Base-by-base conservation (phyloP, 768 basidiomycete genomes). In the Zangia roseola region DNA sequence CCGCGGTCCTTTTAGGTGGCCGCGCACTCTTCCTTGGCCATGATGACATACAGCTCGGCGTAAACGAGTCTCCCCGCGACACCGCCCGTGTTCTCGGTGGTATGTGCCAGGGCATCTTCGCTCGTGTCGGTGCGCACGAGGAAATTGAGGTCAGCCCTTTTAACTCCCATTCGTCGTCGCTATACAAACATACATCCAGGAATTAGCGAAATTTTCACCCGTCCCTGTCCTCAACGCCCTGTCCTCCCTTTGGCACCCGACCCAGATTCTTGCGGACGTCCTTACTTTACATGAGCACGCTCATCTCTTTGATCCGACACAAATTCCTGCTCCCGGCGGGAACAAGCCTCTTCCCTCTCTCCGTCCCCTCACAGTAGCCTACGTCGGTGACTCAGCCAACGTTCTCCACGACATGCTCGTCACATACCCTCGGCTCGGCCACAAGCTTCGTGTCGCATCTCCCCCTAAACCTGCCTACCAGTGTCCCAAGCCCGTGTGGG, bases 351-450 rank as follows among this genome's bases (percentile, higher is more conserved):
- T 87, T 2, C 73, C 80, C 3, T 67, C 71, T 1, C 76, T 97
- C 23, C 80, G 79, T 1, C 86, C 93, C 1, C 77, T 97, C 49
- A 98, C 93, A 1, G 72, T 98, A 44, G 88, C 94, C 9, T 99
- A 94, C 67, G 81, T 98, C 47, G 95, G 95, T 8, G 95, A 98
- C 71, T 86, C 86, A 20, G 88, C 93, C 40, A 99, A 98, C 62
- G 91, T 99, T 41, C 74, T 97, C 48, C 91, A 98, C 67, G 97
- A 97, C 68, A 94, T 98, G 90, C 84, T 98, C 25, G 95, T 98
- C 56, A 84, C 92, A 7, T 90, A 87, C 63, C 95, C 94, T 28
- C 84, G 95, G 37, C 71, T 98, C 3, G 97, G 97, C 0, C 92
- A 94, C 70, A 74, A 83, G 39, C 67, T 98, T 25, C 85, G 88